phyloP scores from a whole-genome alignment of 1,139 yeast species.

The Yamadazyma diddensiae region DNA sequence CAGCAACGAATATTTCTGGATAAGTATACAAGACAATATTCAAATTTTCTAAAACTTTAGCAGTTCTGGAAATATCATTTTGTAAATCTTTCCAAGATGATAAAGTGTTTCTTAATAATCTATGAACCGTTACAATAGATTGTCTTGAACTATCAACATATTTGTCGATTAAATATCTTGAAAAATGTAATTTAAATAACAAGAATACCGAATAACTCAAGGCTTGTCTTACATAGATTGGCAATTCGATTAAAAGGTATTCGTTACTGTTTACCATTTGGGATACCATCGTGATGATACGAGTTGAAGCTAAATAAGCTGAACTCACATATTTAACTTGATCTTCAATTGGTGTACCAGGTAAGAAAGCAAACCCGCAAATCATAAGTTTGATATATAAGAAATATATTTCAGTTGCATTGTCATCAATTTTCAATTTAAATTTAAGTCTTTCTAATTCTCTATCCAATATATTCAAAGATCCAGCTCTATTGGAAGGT shows the following conservation, averaged over 20 bases:
- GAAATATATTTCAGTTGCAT: conserved; percentile 73
- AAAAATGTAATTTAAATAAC: conserved; percentile 76
- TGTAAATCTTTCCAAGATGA: conserved; percentile 91
- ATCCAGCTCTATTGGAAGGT: conserved; percentile 78
- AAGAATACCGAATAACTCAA: conserved; percentile 78
- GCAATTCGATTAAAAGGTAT: conserved; percentile 74
- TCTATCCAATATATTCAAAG: conserved; percentile 69
- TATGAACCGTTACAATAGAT: conserved; percentile 88
- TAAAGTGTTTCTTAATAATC: conserved; percentile 80
- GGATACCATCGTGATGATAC: conserved; percentile 76
- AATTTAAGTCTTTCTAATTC: conserved; percentile 71
- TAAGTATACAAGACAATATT: conserved; percentile 85
- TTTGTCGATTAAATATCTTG: conserved; percentile 71
- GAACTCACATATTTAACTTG: conserved; percentile 81
- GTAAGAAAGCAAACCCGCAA: conserved; percentile 86
- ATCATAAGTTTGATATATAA: conserved; percentile 77
- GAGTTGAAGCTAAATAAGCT: conserved; percentile 79
- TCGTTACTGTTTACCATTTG: conserved; percentile 53
- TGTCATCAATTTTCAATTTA: conserved; percentile 61
- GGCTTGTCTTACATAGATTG: conserved; percentile 83
- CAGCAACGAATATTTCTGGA: conserved; percentile 64
- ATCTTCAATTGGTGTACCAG: conserved; percentile 86
- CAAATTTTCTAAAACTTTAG: conserved; percentile 86
- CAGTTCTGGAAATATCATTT: conserved; percentile 88
- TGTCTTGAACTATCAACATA: conserved; percentile 89